Base-by-base conservation (phyloP, 2,329 filamentous ascomycete species). In the Cladosporium sp. region DNA sequence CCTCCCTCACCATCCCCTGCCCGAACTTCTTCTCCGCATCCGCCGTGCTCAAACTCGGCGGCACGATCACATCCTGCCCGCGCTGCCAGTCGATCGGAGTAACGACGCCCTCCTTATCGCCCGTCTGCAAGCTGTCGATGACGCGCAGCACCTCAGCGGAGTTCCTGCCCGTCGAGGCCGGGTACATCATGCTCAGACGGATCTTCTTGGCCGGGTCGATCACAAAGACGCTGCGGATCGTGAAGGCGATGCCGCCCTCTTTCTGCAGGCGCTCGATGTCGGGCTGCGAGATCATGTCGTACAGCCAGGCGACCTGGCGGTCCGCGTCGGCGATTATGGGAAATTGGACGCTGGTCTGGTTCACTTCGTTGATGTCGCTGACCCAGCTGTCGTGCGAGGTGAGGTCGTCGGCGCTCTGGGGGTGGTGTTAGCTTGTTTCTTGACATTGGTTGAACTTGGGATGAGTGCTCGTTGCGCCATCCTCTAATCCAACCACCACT, bases 141-240 rank as follows among this genome's bases (percentile, higher is more conserved):
- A 82, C 78, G 40, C 80, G 69, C 53, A 82, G 64, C 40, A 82
- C 78, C 64, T 82, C 80, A 5, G 72, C 70, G 6, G 76, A 75
- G 61, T 82, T 83, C 40, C 80, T 68, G 30, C 91, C 91, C 40
- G 89, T 95, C 53, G 86, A 91, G 55, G 91, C 90, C 38, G 91
- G 91, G 79, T 96, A 96, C 67, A 88, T 85, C 76, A 96, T 86
- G 70, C 89, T 95, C 68, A 91, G 83, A 63, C 91, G 86, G 74
- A 96, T 93, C 71, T 86, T 92, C 84, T 95, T 96, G 72, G 82
- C 83, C 58, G 90, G 90, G 77, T 96, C 90, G 70, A 96, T 93
- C 74, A 96, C 79, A 80, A 95, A 96, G 68, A 96, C 91, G 62
- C 87, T 89, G 65, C 91, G 89, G 74, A 96, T 95, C 62, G 91